Evolutionary conservation across 371 early-diverging fungal genomes (phyloP).

Genomic region (Mucor circinelloides): DNA sequence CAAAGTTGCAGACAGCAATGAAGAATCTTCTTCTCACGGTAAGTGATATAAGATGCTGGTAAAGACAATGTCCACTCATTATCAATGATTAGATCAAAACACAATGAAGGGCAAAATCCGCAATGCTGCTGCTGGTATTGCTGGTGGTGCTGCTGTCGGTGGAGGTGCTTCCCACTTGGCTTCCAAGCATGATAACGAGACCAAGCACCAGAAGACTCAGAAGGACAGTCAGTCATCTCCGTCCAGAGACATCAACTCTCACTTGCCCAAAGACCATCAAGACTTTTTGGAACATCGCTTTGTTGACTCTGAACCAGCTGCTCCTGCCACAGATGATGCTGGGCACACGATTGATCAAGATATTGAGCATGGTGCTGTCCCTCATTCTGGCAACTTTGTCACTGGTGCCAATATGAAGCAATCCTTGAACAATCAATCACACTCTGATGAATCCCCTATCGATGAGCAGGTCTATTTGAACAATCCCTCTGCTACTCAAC

Average conservation of each 20-base stretch:
- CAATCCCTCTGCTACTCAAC: background rate
- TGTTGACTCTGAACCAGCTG: background rate
- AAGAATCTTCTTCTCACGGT: background rate
- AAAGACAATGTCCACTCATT: background rate
- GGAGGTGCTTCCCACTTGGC: background rate
- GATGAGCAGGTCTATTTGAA: background rate
- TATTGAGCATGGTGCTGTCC: background rate
- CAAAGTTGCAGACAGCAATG: background rate
- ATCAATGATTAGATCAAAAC: background rate
- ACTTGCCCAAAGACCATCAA: background rate
- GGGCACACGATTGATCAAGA: background rate
- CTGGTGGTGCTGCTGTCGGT: background rate
- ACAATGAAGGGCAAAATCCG: background rate
- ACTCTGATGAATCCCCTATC: background rate
- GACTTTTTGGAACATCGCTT: conserved; percentile 5
- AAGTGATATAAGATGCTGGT: background rate
- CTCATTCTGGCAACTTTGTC: background rate
- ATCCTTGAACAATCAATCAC: background rate
- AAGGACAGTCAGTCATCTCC: background rate
- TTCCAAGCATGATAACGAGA: background rate
- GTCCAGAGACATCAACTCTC: background rate
- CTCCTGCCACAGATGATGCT: conserved; percentile 1
- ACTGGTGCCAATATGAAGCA: background rate
- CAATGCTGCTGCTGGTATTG: background rate
- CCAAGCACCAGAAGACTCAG: background rate